phyloP scores from a whole-genome alignment of 2,329 filamentous ascomycete species.

The Remersonia thermophila region DNA sequence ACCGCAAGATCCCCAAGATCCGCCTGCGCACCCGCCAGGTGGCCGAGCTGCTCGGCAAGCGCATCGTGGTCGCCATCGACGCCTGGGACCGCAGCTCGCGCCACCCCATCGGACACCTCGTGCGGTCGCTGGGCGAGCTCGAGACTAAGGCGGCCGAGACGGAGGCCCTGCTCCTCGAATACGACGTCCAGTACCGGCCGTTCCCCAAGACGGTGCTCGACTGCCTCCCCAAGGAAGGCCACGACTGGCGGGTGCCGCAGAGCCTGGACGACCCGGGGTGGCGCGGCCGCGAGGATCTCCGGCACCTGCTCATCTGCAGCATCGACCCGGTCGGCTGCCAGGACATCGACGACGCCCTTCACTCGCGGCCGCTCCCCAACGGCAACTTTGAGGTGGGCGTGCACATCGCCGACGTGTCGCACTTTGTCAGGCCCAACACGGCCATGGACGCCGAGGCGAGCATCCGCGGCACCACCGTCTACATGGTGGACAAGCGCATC shows the following conservation, averaged over 20 bases:
- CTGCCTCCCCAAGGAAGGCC: constrained; percentile 80
- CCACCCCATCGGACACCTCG: constrained; percentile 86
- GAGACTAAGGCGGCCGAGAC: constrained; percentile 98
- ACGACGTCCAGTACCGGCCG: constrained; percentile 93
- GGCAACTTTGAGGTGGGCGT: constrained; percentile 95
- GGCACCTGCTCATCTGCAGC: constrained; percentile 83
- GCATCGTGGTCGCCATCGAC: constrained; percentile 86
- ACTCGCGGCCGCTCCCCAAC: constrained; percentile 72
- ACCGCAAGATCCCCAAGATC: constrained; percentile 95
- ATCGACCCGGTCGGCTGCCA: constrained; percentile 95
- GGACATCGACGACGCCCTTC: constrained; percentile 94
- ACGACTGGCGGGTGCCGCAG: constrained; percentile 85
- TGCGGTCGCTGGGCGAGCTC: constrained; percentile 81
- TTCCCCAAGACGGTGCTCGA: constrained; percentile 94
- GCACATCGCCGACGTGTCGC: constrained; percentile 97
- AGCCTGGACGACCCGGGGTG: constrained; percentile 72
- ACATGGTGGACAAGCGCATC: constrained; percentile 96
- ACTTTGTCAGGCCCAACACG: constrained; percentile 95
- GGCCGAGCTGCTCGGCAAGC: constrained; percentile 76
- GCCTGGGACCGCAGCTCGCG: constrained; percentile 89
- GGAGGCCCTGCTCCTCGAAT: constrained; percentile 84
- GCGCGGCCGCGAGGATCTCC: constrained; percentile 72
- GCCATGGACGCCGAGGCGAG: constrained; percentile 95
- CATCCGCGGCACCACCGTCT: constrained; percentile 89
- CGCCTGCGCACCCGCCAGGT: constrained; percentile 84